A percentile compares a stretch with the other conserved stretches of the same genome.
These are phyloP conservation scores for Lactarius pseudohatsudake DNA, from an alignment of 768 basidiomycete genomes.

Conservation along the genomic window DNA sequence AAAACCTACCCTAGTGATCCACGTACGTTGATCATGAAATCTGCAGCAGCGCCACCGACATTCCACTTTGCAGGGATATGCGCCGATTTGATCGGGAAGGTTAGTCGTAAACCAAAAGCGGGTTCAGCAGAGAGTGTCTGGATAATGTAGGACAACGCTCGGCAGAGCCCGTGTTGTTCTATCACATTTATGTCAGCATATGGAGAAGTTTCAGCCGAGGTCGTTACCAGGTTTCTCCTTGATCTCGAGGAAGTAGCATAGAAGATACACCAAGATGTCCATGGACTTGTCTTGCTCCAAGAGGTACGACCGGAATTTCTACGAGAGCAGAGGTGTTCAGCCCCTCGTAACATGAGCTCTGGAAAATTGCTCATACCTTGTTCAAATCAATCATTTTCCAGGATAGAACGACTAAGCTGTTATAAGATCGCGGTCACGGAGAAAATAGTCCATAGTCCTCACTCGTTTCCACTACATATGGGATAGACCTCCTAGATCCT, in stretches of 20 bases:
- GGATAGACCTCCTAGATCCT: conserved; percentile 79
- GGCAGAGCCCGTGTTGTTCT: conserved; percentile 91
- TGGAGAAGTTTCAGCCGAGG: conserved; percentile 11
- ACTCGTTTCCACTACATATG: conserved; percentile 83
- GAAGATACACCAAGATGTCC: conserved; percentile 74
- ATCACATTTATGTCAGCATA: conserved; percentile 17
- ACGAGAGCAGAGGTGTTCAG: conserved; percentile 17
- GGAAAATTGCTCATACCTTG: conserved; percentile 52
- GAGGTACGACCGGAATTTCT: conserved; percentile 89
- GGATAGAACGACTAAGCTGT: conserved; percentile 63
- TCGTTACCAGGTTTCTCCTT: conserved; percentile 89
- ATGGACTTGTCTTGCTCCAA: conserved; percentile 77
- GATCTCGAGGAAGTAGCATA: conserved; percentile 81
- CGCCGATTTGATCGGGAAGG: conserved; percentile 55
- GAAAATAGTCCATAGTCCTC: conserved; percentile 35
- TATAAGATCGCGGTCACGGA: not conserved
- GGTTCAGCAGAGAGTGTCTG: conserved; percentile 88
- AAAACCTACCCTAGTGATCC: conserved; percentile 1
- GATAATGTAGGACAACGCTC: conserved; percentile 86
- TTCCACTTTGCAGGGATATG: conserved; percentile 78
- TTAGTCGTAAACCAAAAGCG: conserved; percentile 69
- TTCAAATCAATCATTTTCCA: conserved; percentile 95
- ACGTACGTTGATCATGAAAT: conserved; percentile 84
- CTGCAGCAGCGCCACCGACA: conserved; percentile 69
- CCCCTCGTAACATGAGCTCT: not conserved